Conservation (phyloP, 306 rosid species). For the Ceratonia siliqua region DNA sequence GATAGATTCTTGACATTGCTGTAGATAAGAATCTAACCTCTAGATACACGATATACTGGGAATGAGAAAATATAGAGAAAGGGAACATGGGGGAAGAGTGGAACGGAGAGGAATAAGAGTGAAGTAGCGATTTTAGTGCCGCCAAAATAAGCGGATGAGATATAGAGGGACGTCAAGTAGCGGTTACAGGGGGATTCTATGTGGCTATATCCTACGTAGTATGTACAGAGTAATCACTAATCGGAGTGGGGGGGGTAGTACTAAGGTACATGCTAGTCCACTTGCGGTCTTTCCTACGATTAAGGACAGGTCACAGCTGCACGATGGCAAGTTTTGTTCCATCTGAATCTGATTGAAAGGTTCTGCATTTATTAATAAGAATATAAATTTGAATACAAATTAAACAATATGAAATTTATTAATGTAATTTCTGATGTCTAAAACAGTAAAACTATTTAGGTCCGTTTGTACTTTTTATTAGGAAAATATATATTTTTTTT, state of each 20-base stretch:
- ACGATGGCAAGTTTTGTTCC: slow-evolving; percentile 52
- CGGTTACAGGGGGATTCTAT: slow-evolving; percentile 43
- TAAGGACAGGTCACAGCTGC: slow-evolving; percentile 45
- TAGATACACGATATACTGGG: slow-evolving; percentile 38
- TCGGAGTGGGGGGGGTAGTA: neutral
- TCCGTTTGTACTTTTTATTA: too few species aligned
- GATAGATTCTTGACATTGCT: slow-evolving; percentile 26
- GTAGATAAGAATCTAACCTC: slow-evolving; percentile 41
- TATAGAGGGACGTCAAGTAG: slow-evolving; percentile 53
- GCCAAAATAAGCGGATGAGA: slow-evolving; percentile 75
- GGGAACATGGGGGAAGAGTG: slow-evolving; percentile 40
- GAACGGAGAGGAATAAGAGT: slow-evolving; percentile 24
- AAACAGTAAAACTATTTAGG: too few species aligned
- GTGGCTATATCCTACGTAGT: too few species aligned
- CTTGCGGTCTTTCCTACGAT: neutral
- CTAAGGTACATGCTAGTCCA: slow-evolving; percentile 20
- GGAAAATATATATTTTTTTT: too few species aligned
- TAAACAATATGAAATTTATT: too few species aligned
- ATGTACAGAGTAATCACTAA: too few species aligned
- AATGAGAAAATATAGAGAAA: slow-evolving; percentile 30
- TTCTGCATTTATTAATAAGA: neutral
- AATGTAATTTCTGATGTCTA: too few species aligned
- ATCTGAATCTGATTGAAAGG: slow-evolving; percentile 32
- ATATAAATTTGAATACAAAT: too few species aligned
- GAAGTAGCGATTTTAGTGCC: slow-evolving; percentile 77